phyloP scores from a whole-genome alignment of 2,329 filamentous ascomycete genomes.

The Aspergillus ibericus region DNA sequence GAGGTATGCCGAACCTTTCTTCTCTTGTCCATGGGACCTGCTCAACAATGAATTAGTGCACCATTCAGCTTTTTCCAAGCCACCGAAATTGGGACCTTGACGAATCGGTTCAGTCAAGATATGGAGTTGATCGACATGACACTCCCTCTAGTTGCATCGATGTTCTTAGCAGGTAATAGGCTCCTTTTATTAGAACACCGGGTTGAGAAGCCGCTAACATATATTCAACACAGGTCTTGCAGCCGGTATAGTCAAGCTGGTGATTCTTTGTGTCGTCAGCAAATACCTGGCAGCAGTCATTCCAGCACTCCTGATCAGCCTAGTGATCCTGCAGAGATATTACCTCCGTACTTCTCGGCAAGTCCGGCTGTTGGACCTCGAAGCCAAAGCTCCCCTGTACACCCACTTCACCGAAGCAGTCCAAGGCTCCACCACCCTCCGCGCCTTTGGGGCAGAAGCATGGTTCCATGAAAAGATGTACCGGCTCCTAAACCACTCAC shows the following conservation, averaged over 20 bases:
- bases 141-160: not conserved
- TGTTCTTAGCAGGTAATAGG: not conserved
- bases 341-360: conserved; percentile 7
- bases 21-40: too few relatives aligned
- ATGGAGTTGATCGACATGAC: not conserved
- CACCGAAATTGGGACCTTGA: not conserved
- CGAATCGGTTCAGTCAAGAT: not conserved
- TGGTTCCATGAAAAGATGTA: not conserved
- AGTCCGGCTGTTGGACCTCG: conserved; percentile 6
- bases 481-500: conserved; percentile 39
- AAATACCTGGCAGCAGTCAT: not conserved
- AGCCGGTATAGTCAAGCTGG: not conserved
- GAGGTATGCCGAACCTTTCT: not conserved
- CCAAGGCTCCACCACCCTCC: not conserved
- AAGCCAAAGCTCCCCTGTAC: conserved; percentile 4
- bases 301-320: not conserved
- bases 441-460: not conserved
- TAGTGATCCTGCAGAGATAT: not conserved
- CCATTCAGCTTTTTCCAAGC: not conserved
- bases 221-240: not conserved
- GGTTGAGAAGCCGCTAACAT: not conserved
- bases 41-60: too few relatives aligned
- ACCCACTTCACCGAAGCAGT: conserved; percentile 3
- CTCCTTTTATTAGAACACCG: too few relatives aligned
- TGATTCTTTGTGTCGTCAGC: not conserved